Base-by-base conservation (phyloP, 129 eudicot genomes). In the Apium graveolens region DNA sequence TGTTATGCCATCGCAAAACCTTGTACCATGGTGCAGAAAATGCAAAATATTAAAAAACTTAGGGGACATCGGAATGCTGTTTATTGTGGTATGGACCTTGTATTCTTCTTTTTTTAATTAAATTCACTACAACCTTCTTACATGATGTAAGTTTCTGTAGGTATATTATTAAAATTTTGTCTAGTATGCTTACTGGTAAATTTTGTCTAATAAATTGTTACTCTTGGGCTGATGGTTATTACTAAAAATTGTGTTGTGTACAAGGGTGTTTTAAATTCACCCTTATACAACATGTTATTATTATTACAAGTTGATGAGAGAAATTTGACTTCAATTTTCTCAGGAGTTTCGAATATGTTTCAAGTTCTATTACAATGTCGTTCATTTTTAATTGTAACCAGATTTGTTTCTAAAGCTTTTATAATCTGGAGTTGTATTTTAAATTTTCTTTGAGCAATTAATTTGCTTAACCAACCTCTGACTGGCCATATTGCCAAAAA, bases 61-160 rank as follows among this genome's bases (percentile, higher is more conserved):
- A 87, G 98, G 77, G 97, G 98, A 65, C 98, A 93, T 79, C 86
- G 97, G 44, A 86, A 88, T 88, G 95, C 98, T 82, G 98, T 93
- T 77, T 93, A 93, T 88, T 93, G 98, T 84, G 98, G 98, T 93
- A 87, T 81, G 80, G 11, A 60, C 70, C 26, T 43, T 44, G 12
- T 41, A 9, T 35, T 42, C 48, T 53, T 21, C 51, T 7, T 60
- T 57, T 11, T n/a, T n/a, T 0, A 35, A 37, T 38, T n/a, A 1
- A 16, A 73, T n/a, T 37, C 7, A 35, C n/a, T 34, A 20, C 38
- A 39, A 1, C 24, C 27, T 29, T 24, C 1, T 60, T 39, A n/a
- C 75, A 18, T 4, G 76, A 20, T 41, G 20, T 72, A 53, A 5
- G 17, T 24, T 24, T 51, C 2, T 38, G 46, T 18, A 38, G 26